These are phyloP conservation scores for Plectranthus barbatus DNA, from an alignment of 257 asterid genomes.

Conservation along the genomic window DNA sequence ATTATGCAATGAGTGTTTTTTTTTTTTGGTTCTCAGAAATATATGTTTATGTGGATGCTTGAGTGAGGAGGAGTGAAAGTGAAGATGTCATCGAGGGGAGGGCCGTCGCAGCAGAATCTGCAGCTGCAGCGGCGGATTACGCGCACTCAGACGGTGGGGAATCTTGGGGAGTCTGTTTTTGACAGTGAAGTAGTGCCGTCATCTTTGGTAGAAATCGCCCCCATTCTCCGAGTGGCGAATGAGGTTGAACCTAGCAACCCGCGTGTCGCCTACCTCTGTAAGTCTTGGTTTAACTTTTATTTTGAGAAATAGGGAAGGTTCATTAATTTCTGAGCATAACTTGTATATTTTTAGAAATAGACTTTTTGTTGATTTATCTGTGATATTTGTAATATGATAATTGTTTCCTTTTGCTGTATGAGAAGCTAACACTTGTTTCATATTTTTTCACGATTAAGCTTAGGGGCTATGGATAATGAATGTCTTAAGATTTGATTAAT, in stretches of 20 bases:
- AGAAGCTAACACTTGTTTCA: background rate
- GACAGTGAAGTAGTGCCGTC: conserved; percentile 97
- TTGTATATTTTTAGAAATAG: background rate
- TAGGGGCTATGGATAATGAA: background rate
- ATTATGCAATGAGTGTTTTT: background rate
- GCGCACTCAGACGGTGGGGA: conserved; percentile 83
- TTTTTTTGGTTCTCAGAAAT: background rate
- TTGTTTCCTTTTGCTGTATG: background rate
- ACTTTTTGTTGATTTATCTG: background rate
- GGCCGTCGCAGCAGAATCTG: conserved; percentile 40
- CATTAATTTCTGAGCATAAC: background rate
- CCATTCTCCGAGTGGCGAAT: conserved; percentile 96
- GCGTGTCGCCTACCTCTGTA: conserved; percentile 88
- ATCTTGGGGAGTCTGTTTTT: conserved; percentile 70
- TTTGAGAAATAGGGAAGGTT: background rate
- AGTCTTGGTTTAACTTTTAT: conserved; percentile 15
- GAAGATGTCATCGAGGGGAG: conserved; percentile 59
- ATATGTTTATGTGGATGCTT: background rate
- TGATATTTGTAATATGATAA: background rate
- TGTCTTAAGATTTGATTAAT: background rate
- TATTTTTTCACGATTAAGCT: background rate
- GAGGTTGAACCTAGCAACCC: conserved; percentile 92
- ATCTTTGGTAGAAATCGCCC: conserved; percentile 83
- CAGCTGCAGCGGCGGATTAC: conserved; percentile 69
- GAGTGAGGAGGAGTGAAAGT: conserved; percentile 15